Conservation (phyloP, 192 early-diverging fungal species). For the Dissophora ornata region DNA sequence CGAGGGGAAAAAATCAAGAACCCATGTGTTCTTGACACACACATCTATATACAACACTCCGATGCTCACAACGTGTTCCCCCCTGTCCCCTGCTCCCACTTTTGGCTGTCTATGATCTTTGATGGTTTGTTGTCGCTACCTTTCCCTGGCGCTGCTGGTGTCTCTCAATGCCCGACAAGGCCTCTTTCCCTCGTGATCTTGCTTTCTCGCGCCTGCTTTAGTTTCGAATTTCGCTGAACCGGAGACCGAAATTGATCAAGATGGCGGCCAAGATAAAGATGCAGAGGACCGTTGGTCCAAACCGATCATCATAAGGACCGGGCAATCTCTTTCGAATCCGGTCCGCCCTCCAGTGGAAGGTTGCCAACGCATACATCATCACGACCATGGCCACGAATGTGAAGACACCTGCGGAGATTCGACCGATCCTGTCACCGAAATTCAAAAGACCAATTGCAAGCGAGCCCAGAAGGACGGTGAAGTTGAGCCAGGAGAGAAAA, state of each 20-base stretch:
- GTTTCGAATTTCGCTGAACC: constrained; percentile 22
- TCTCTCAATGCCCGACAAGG: no score
- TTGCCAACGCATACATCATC: constrained; percentile 82
- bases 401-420: constrained; percentile 65
- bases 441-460: constrained; percentile 82
- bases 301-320: constrained; percentile 82
- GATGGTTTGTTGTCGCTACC: no score
- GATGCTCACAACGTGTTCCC: no score
- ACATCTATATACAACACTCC: no score
- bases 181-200: no score
- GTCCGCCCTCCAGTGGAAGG: constrained; percentile 81
- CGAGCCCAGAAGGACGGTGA: constrained; percentile 80
- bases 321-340: constrained; percentile 72
- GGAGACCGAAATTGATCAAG: constrained; percentile 72
- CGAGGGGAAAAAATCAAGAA: no score
- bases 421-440: constrained; percentile 80
- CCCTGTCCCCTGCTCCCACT: no score
- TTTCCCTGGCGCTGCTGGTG: no score
- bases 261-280: constrained; percentile 73
- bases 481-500: constrained; percentile 90
- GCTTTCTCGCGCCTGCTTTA: no score
- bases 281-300: constrained; percentile 79
- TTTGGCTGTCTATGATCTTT: no score
- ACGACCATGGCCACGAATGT: constrained; percentile 76
- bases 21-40: no score